These are phyloP conservation scores for Salix arbutifolia DNA, from an alignment of 345 rosid genomes.

Conservation along the genomic window DNA sequence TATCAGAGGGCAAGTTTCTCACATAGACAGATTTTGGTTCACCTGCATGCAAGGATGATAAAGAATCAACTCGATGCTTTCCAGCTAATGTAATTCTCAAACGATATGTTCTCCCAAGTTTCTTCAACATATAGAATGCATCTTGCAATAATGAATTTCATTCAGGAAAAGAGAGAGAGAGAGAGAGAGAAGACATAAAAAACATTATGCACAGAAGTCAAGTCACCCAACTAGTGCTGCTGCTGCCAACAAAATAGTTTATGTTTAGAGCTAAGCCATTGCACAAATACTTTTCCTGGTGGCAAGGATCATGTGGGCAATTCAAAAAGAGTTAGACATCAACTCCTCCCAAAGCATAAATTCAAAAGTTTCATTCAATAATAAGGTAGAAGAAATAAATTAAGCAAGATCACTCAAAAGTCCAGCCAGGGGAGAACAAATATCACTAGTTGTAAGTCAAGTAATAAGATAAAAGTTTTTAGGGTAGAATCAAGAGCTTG, in stretches of 20 bases:
- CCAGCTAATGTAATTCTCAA: not conserved
- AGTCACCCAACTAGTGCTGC: not conserved
- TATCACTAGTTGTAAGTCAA: not conserved
- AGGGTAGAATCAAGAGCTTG: conserved; percentile 1
- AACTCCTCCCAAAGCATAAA: not conserved
- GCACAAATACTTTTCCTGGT: too few species aligned
- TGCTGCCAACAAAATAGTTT: not conserved
- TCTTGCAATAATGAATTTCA: conserved; percentile 2
- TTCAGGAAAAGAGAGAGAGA: not conserved
- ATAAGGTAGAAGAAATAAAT: not conserved
- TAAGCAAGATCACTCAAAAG: not conserved
- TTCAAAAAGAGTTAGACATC: not conserved
- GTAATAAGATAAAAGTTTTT: not conserved
- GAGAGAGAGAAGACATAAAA: not conserved
- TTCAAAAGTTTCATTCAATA: not conserved
- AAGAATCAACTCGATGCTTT: conserved; percentile 16
- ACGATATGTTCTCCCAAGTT: conserved; percentile 4
- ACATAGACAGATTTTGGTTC: conserved; percentile 89
- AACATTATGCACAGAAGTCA: not conserved
- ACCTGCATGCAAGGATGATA: conserved; percentile 44
- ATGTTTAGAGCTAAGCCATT: not conserved
- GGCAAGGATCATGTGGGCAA: too few species aligned
- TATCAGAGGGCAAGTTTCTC: conserved; percentile 80
- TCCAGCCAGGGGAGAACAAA: conserved; percentile 4
- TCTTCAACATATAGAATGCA: not conserved